A percentile compares a stretch with the other conserved stretches of the same genome.
phyloP scores from a whole-genome alignment of 2,329 filamentous ascomycete species.

The Cytospora chrysosperma region DNA sequence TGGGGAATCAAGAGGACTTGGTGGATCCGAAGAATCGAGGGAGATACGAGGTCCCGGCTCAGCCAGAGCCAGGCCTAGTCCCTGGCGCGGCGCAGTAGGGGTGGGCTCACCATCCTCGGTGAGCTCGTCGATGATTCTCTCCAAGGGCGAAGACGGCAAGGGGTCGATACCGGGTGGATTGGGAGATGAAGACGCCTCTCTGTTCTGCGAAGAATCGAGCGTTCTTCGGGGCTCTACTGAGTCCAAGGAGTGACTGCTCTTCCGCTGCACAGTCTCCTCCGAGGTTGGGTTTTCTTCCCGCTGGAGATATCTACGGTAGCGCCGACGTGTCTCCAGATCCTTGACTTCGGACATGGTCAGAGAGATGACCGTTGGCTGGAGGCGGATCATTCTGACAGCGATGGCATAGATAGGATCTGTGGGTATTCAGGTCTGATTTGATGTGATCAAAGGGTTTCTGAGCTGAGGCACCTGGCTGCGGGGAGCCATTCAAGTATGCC shows the following conservation, averaged over 20 bases:
- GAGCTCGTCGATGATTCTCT: background rate
- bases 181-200: conserved; percentile 6
- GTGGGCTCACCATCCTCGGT: background rate
- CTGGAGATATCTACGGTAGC: conserved; percentile 35
- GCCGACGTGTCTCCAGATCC: conserved; percentile 37
- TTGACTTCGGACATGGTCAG: conserved; percentile 43
- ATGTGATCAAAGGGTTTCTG: background rate
- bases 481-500: background rate
- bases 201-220: conserved; percentile 12
- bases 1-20: background rate
- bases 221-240: background rate
- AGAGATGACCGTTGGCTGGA: conserved; percentile 39
- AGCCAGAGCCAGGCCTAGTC: background rate
- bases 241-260: conserved; percentile 9
- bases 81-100: background rate
- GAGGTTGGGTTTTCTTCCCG: conserved; percentile 27
- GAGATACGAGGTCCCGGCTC: background rate
- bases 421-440: background rate
- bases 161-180: conserved; percentile 1
- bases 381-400: conserved; percentile 40
- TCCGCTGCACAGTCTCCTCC: conserved; percentile 23
- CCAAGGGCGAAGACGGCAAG: conserved; percentile 2
- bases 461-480: background rate
- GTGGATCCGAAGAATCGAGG: background rate
- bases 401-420: background rate